Evolutionary conservation across 495 filamentous ascomycete species (phyloP).

Genomic region (Penicillium simplicissimum): DNA sequence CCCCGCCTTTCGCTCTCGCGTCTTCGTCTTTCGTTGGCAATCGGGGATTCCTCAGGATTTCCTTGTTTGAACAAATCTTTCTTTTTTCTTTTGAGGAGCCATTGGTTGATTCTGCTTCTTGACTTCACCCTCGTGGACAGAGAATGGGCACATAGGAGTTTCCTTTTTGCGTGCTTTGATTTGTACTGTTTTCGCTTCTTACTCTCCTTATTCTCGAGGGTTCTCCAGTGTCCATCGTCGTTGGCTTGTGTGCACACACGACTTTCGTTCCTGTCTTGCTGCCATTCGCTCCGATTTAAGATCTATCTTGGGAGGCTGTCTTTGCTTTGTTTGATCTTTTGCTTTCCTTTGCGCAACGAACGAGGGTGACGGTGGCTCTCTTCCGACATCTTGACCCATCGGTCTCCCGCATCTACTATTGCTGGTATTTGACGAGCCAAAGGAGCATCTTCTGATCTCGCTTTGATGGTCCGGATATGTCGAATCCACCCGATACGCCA

Average conservation of each 20-base stretch:
- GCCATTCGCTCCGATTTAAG: conserved; percentile 27
- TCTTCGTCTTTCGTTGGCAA: conserved; percentile 4
- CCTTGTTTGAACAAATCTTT: neutral
- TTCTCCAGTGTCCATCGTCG: conserved; percentile 9
- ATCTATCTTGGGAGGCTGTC: conserved; percentile 35
- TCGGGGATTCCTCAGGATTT: neutral
- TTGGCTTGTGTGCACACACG: neutral
- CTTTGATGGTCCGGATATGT: conserved; percentile 52
- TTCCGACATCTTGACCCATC: neutral
- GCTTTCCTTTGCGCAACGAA: conserved; percentile 10
- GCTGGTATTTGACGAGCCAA: conserved; percentile 6
- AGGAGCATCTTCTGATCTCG: conserved; percentile 17
- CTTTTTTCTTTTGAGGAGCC: neutral
- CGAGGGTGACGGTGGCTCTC: neutral
- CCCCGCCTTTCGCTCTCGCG: conserved; percentile 18
- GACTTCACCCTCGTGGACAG: neutral
- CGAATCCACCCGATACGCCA: conserved; percentile 50
- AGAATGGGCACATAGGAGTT: conserved; percentile 13
- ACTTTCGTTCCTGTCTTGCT: conserved; percentile 14
- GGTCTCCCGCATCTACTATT: neutral
- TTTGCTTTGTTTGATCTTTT: conserved; percentile 17
- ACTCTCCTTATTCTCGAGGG: conserved; percentile 14
- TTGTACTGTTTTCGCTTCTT: conserved; percentile 14
- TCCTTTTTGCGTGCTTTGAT: conserved; percentile 10
- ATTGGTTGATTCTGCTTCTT: neutral